phyloP scores from a whole-genome alignment of 129 eudicot species.

The Gnaphalium uliginosum region DNA sequence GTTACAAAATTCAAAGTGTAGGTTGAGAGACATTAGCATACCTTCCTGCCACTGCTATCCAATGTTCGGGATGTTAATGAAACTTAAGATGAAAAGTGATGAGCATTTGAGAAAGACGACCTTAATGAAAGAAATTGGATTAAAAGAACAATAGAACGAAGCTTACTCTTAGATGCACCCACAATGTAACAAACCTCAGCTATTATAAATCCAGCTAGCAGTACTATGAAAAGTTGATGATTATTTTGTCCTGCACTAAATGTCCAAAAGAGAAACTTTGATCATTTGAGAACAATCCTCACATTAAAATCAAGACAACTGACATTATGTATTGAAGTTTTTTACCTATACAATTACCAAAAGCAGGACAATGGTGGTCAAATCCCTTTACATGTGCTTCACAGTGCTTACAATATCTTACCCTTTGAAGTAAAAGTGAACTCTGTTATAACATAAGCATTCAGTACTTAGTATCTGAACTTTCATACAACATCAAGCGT shows the following conservation, averaged over 20 bases:
- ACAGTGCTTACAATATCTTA: slow-evolving; percentile 62
- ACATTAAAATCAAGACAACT: not conserved
- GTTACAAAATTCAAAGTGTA: slow-evolving; percentile 17
- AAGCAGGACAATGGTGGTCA: slow-evolving; percentile 93
- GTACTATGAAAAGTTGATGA: slow-evolving; percentile 49
- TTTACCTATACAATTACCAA: slow-evolving; percentile 83
- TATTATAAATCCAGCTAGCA: slow-evolving; percentile 57
- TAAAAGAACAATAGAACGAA: slow-evolving; percentile 6
- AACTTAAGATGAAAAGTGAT: slow-evolving; percentile 19
- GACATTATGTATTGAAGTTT: slow-evolving; percentile 5
- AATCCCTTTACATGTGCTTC: slow-evolving; percentile 62
- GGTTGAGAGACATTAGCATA: slow-evolving; percentile 22
- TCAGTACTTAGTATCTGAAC: not conserved
- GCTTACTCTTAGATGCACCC: slow-evolving; percentile 62
- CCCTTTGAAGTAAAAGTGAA: slow-evolving; percentile 47
- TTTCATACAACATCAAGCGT: not conserved
- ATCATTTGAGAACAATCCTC: slow-evolving; percentile 2
- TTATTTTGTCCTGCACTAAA: slow-evolving; percentile 63
- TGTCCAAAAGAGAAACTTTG: not conserved
- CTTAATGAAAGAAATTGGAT: not conserved
- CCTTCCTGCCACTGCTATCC: slow-evolving; percentile 36
- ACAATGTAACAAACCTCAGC: slow-evolving; percentile 53
- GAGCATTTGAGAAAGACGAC: slow-evolving; percentile 8
- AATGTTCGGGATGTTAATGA: slow-evolving; percentile 34
- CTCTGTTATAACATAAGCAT: slow-evolving; percentile 36